phyloP scores from a whole-genome alignment of 2,329 filamentous ascomycete genomes.

The Diaporthe destruens region DNA sequence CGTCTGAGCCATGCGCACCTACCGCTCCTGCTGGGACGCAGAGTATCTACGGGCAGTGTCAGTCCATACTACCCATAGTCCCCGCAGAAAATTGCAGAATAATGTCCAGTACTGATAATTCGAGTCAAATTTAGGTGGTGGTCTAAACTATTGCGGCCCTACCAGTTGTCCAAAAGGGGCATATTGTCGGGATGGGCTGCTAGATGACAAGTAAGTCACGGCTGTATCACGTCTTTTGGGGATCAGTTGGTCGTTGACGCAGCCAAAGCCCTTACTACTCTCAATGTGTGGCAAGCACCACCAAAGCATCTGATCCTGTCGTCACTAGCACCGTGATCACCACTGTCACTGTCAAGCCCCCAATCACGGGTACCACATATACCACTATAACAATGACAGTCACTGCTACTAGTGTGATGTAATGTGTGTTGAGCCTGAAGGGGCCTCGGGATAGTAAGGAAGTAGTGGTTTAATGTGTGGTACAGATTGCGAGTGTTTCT shows the following conservation, averaged over 20 bases:
- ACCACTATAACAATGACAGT: not conserved
- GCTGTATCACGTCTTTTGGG: not conserved
- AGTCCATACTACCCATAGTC: not conserved
- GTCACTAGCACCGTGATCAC: conserved; percentile 4
- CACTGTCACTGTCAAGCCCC: not conserved
- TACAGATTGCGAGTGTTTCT: not conserved
- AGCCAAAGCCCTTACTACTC: not conserved
- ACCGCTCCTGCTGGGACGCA: not conserved
- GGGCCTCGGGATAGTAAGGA: not conserved
- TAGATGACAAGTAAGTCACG: conserved; percentile 8
- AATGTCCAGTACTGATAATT: not conserved
- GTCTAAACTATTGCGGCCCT: conserved; percentile 16
- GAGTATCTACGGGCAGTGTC: conserved; percentile 3
- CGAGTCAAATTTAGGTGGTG: not conserved
- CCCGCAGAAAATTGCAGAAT: not conserved
- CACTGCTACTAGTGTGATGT: not conserved
- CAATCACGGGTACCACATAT: not conserved
- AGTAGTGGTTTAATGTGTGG: not conserved
- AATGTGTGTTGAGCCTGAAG: not conserved
- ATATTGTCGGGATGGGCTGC: conserved; percentile 13
- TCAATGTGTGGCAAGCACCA: conserved; percentile 24
- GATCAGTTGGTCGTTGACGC: not conserved
- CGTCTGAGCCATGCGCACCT: not conserved
- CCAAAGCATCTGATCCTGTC: not conserved
- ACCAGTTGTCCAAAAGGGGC: conserved; percentile 13